phyloP scores from a whole-genome alignment of 495 filamentous ascomycete genomes.

The Aspergillus mulundensis region DNA sequence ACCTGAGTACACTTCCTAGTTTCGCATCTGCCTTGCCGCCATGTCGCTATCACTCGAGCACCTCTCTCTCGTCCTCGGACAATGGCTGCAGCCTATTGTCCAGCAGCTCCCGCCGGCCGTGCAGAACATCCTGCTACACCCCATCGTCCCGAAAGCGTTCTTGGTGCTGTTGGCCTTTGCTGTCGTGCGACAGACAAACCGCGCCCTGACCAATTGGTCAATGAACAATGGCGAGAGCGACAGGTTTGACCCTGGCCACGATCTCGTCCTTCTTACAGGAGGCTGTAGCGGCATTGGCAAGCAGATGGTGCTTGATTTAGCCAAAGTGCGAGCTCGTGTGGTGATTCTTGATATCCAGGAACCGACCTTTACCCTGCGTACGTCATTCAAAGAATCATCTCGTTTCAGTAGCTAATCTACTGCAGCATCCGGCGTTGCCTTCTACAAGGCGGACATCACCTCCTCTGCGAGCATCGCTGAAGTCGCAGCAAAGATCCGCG shows the following conservation, averaged over 20 bases:
- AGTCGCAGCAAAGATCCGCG: conserved; percentile 43
- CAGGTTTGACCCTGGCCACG: conserved; percentile 41
- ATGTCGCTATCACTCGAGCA: conserved; percentile 22
- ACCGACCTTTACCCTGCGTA: conserved; percentile 30
- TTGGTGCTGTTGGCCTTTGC: conserved; percentile 30
- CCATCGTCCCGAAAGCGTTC: conserved; percentile 28
- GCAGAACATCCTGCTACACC: conserved; percentile 26
- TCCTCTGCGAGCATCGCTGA: conserved; percentile 39
- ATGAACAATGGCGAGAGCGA: conserved; percentile 48
- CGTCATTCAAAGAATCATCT: neutral
- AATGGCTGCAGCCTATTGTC: conserved; percentile 29
- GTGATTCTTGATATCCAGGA: conserved; percentile 49
- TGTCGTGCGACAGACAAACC: conserved; percentile 39
- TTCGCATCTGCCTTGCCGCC: conserved; percentile 4
- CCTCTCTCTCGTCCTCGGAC: conserved; percentile 22
- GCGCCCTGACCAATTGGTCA: conserved; percentile 34
- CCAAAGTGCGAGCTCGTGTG: conserved; percentile 44
- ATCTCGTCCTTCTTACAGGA: conserved; percentile 56
- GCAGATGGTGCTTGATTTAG: conserved; percentile 43
- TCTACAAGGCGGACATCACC: conserved; percentile 53
- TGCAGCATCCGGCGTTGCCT: conserved; percentile 34
- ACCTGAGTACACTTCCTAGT: neutral
- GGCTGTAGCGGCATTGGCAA: conserved; percentile 56
- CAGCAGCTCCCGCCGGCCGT: conserved; percentile 25
- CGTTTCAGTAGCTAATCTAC: neutral